A percentile compares a stretch with the other conserved stretches of the same genome.
phyloP scores from a whole-genome alignment of 768 basidiomycete species.

The Xerocomus potaroensis region DNA sequence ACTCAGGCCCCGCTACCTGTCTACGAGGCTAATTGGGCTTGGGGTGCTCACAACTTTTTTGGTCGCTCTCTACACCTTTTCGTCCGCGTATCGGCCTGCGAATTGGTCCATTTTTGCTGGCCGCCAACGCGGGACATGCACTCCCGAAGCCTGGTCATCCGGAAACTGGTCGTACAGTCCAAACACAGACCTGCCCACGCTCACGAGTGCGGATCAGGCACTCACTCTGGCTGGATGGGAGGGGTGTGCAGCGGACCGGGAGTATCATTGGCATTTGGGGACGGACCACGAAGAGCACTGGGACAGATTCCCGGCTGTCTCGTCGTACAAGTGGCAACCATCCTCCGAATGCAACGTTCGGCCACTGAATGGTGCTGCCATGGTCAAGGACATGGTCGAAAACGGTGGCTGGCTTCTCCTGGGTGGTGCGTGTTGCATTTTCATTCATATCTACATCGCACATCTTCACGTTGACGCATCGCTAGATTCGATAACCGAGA shows the following conservation, averaged over 20 bases:
- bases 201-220: slow-evolving; percentile 41
- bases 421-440: slow-evolving; percentile 45
- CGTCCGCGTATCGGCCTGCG: slow-evolving; percentile 15
- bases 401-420: slow-evolving; percentile 68
- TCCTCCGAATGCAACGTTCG: slow-evolving; percentile 40
- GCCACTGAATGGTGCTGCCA: slow-evolving; percentile 36
- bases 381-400: slow-evolving; percentile 58
- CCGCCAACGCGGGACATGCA: slow-evolving; percentile 29
- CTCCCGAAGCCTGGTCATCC: slow-evolving; percentile 32
- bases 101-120: slow-evolving; percentile 25
- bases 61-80: slow-evolving; percentile 29
- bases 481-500: slow-evolving; percentile 64
- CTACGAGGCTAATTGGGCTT: slow-evolving; percentile 23
- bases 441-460: background rate
- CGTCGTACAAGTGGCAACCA: slow-evolving; percentile 53
- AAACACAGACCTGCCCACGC: slow-evolving; percentile 30
- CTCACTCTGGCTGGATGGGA: slow-evolving; percentile 52
- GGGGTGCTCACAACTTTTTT: slow-evolving; percentile 25
- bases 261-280: slow-evolving; percentile 61
- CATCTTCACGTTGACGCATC: background rate
- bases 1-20: slow-evolving; percentile 21
- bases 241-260: slow-evolving; percentile 60
- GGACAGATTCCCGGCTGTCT: slow-evolving; percentile 50
- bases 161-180: slow-evolving; percentile 42
- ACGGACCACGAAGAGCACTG: slow-evolving; percentile 45